Percentiles rank a stretch among this genome's conserved stretches.
Evolutionary conservation across 805 yeast species (phyloP).

Genomic region (Lipomyces sp.): DNA sequence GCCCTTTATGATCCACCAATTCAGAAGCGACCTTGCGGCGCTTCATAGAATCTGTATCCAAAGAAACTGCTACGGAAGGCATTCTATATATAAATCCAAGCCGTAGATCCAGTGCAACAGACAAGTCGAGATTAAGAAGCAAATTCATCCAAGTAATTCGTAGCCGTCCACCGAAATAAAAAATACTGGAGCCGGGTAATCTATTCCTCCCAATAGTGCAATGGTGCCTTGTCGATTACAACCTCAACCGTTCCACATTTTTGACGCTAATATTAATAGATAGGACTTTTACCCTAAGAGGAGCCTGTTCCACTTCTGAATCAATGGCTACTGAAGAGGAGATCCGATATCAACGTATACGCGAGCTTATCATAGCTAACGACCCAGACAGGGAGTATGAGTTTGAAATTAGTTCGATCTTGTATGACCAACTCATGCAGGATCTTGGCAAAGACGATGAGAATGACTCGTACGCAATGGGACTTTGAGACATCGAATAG

Average conservation of each 20-base stretch:
- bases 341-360: no score
- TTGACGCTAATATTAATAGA: no score
- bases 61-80: conserved; percentile 22
- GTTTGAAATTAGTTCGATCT: no score
- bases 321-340: no score
- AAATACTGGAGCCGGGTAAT: not conserved
- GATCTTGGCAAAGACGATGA: no score
- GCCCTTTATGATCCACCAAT: not conserved
- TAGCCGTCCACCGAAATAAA: not conserved
- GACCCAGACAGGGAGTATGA: no score
- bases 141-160: not conserved
- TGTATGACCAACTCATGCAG: no score
- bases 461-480: no score
- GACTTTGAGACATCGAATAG: no score
- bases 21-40: conserved; percentile 24
- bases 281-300: no score
- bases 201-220: not conserved
- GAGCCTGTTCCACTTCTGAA: no score
- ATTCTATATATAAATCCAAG: conserved; percentile 3
- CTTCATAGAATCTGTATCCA: conserved; percentile 18
- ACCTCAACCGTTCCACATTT: not conserved
- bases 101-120: not conserved
- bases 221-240: not conserved
- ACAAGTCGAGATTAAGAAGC: not conserved
- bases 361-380: no score